Evolutionary conservation across 2,329 filamentous ascomycete genomes (phyloP).

Genomic region (Botrytis elliptica): DNA sequence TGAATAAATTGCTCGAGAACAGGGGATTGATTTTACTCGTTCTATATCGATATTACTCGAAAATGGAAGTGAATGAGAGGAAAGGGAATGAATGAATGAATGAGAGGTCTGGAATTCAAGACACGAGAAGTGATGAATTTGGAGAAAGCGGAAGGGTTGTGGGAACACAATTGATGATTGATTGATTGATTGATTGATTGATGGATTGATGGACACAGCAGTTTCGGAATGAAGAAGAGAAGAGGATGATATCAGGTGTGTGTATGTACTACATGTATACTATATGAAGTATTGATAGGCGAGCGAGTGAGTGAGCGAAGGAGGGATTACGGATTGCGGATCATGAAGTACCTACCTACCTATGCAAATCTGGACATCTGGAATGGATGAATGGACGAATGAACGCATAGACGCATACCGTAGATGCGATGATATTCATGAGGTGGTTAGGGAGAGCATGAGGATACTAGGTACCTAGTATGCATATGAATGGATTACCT

Average conservation of each 20-base stretch:
- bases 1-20: background rate
- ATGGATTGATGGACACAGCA: background rate
- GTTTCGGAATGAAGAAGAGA: background rate
- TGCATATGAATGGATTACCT: background rate
- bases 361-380: background rate
- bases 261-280: background rate
- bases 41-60: background rate
- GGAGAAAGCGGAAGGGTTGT: background rate
- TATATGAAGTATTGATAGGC: conserved; percentile 5
- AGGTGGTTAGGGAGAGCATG: background rate
- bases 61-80: background rate
- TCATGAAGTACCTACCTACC: background rate
- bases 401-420: background rate
- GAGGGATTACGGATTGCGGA: background rate
- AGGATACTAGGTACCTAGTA: background rate
- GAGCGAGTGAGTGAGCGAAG: background rate
- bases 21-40: background rate
- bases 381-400: background rate
- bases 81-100: background rate
- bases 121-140: background rate
- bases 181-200: background rate
- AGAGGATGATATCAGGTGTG: background rate
- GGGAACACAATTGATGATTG: background rate
- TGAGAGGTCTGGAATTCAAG: background rate
- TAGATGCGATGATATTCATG: background rate